Evolutionary conservation across 441 rosid species (phyloP), one percentile per base, ranked within the genome.

Genomic region (Biscutella auriculata): DNA sequence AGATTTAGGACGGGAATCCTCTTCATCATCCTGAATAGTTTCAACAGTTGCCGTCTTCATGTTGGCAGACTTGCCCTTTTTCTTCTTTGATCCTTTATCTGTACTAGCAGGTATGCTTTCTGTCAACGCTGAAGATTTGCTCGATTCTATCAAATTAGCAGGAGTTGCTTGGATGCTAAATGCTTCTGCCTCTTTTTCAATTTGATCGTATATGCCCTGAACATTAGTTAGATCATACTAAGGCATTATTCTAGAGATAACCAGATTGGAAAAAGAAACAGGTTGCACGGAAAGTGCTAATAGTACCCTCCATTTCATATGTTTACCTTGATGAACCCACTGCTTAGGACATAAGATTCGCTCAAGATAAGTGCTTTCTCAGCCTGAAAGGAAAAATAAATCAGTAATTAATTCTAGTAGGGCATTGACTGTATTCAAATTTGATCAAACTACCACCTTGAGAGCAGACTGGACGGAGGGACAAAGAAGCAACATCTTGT

Each of bases 31-130:
- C 45, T 63, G 61, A 78, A 62, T 63, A 62, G 69, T 79, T 65
- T 79, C 97, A 65, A 64, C 58, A 6, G 60, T 41, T 51, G 61
- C 66, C 63, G 78, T 21, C 76, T 80, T 93, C 66, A 58, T 43
- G 57, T 80, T 85, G 48, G 68, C 60, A 45, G 90, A 71, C 74
- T 84, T 88, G 16, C 97, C 93, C 76, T 71, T 86, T 65, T 86
- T 92, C 87, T 83, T 88, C 76, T 72, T 92, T 67, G 86, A 70
- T 49, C 84, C 93, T 76, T 77, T 82, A 70, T 84, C 86, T 53
- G 62, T 39, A 67, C 46, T 67, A 26, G 60, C 69, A 70, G 72
- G 76, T 65, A 72, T 70, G 27, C 68, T 77, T 57, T 92, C 87
- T 62, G 54, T 53, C 16, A 74, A 64, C 47, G 78, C 88, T n/a